Evolutionary conservation across 2,329 filamentous ascomycete genomes (phyloP).

Genomic region (Aspergillus sp.): DNA sequence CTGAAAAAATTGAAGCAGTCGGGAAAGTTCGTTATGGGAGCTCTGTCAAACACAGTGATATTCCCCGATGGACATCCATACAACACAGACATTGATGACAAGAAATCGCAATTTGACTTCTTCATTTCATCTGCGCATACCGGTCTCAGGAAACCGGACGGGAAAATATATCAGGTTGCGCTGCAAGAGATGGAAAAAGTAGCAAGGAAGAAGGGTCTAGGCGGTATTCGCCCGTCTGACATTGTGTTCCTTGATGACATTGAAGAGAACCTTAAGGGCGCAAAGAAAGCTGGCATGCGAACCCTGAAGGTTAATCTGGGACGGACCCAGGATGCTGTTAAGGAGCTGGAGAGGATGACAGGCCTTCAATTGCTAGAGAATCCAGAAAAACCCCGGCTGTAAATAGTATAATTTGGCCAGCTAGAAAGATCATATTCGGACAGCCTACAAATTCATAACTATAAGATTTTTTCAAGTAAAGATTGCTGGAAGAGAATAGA

Average conservation of each 20-base stretch:
- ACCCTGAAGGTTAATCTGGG: constrained; percentile 86
- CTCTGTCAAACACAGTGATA: constrained; percentile 85
- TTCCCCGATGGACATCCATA: constrained; percentile 76
- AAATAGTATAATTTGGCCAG: neutral
- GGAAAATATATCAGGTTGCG: constrained; percentile 75
- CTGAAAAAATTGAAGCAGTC: constrained; percentile 67
- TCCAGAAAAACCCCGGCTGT: constrained; percentile 41
- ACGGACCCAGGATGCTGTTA: constrained; percentile 76
- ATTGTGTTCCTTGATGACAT: constrained; percentile 92
- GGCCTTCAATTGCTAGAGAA: constrained; percentile 56
- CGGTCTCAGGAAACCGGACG: constrained; percentile 84
- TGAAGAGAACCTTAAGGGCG: constrained; percentile 85
- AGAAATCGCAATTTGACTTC: constrained; percentile 75
- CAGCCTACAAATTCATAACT: no score
- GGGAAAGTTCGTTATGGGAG: constrained; percentile 71
- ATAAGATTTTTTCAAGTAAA: neutral
- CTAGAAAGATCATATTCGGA: no score
- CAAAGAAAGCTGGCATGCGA: constrained; percentile 69
- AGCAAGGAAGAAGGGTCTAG: constrained; percentile 59
- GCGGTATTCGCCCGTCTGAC: constrained; percentile 62
- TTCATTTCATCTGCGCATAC: constrained; percentile 86
- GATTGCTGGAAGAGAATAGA: no score
- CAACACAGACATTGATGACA: constrained; percentile 59
- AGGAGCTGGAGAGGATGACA: constrained; percentile 73
- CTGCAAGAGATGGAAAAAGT: constrained; percentile 66